Conservation (phyloP, 1,139 yeast species). For the Debaryomycetaceae sp. region DNA sequence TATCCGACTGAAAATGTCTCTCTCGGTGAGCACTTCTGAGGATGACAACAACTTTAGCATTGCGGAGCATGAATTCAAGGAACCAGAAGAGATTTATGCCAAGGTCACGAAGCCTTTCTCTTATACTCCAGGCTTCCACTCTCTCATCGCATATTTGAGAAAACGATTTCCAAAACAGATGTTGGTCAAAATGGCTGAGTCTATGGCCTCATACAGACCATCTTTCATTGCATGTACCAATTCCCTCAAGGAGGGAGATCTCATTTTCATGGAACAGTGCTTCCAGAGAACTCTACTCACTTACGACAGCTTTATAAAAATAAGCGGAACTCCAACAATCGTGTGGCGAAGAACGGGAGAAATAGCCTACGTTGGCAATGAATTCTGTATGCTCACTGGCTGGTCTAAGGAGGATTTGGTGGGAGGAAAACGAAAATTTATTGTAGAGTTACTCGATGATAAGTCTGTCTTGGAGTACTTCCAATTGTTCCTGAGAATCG, state of each 20-base stretch:
- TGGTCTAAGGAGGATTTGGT: constrained; percentile 75
- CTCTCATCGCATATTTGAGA: constrained; percentile 69
- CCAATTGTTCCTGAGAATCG: constrained; percentile 76
- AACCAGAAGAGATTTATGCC: constrained; percentile 79
- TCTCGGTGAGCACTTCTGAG: constrained; percentile 49
- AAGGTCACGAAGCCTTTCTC: constrained; percentile 73
- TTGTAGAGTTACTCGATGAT: constrained; percentile 89
- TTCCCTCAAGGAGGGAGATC: constrained; percentile 81
- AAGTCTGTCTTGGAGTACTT: constrained; percentile 83
- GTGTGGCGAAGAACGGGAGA: constrained; percentile 97
- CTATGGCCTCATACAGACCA: constrained; percentile 88
- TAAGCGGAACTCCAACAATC: constrained; percentile 90
- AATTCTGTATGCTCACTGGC: constrained; percentile 85
- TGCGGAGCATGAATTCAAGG: constrained; percentile 37
- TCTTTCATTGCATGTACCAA: constrained; percentile 90
- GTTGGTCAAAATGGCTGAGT: constrained; percentile 78
- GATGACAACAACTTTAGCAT: constrained; percentile 31
- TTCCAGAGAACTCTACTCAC: constrained; percentile 89
- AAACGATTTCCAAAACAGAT: constrained; percentile 66
- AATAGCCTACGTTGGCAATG: constrained; percentile 90
- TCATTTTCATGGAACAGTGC: constrained; percentile 93
- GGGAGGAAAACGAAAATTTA: constrained; percentile 59
- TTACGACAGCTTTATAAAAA: constrained; percentile 77
- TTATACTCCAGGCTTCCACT: constrained; percentile 89
- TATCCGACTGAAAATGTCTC: constrained; percentile 46